phyloP scores from a whole-genome alignment of 2,329 filamentous ascomycete genomes.

The Alternaria infectoria region DNA sequence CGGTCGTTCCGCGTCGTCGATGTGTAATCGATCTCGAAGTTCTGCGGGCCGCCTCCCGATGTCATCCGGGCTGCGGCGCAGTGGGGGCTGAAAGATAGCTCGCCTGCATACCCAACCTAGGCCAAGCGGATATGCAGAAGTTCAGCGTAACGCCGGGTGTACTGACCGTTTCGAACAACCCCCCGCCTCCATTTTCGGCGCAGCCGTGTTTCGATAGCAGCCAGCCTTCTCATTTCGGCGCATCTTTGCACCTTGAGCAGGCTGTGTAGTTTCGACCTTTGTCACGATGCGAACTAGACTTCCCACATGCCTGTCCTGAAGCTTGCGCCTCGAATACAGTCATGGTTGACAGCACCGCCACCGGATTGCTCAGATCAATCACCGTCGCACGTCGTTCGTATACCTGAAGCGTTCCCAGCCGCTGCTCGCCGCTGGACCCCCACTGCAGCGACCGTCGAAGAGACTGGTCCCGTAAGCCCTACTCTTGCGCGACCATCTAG shows the following conservation, averaged over 20 bases:
- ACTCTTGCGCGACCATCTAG: background rate
- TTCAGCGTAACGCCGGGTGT: background rate
- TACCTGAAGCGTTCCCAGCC: background rate
- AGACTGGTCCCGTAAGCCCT: background rate
- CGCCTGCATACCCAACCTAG: background rate
- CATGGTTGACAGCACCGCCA: background rate
- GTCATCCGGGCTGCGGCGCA: background rate
- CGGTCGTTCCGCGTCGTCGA: too few relatives aligned
- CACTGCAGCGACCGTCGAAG: background rate
- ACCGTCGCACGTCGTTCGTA: background rate
- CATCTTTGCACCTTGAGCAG: background rate
- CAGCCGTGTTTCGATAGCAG: background rate
- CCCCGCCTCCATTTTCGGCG: background rate
- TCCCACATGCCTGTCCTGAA: background rate
- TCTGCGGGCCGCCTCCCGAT: background rate
- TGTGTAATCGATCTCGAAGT: background rate
- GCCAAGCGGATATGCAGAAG: slow-evolving; percentile 1
- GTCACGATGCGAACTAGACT: background rate
- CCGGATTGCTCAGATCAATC: background rate
- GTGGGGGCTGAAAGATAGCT: background rate
- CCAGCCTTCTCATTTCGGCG: background rate
- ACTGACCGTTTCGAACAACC: background rate
- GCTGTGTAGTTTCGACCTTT: background rate
- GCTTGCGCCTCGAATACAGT: background rate
- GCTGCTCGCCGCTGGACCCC: background rate